Base-by-base conservation (phyloP, 345 rosid genomes). In the Salix dunnii region DNA sequence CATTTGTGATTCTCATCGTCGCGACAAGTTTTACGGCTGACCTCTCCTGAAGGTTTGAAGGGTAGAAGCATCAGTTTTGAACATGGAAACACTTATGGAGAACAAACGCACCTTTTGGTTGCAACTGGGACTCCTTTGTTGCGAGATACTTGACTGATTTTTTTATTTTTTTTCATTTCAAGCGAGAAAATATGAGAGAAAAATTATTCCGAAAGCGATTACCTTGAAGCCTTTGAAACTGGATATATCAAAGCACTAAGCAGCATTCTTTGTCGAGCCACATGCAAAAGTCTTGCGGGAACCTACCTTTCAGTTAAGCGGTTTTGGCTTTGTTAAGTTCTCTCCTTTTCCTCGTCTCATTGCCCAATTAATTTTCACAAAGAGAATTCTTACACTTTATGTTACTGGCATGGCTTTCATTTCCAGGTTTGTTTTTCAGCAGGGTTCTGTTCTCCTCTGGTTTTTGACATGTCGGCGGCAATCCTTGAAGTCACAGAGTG, bases 81-180 rank as follows among this genome's bases (percentile, higher is more conserved):
- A 77, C 9, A 30, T 77, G 2, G 69, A 77, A 70, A 63, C 79
- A 27, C 81, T 81, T 81, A 18, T n/a, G 25, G 27, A 69, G 13
- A 17, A 63, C 77, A 68, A 70, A 70, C 43, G 84, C 78, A 11
- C 36, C 76, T 2, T 70, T 81, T 14, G 81, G 68, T 21, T 81
- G 80, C 53, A 78, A 81, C 49, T 64, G 78, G 27, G 75, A 78
- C 72, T 84, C 82, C 43, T 84, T 81, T 43, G 73, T 84, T 20
- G 55, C 76, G 7, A n/a, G n/a, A n/a, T n/a, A n/a, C n/a, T n/a
- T n/a, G n/a, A n/a, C n/a, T n/a, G n/a, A n/a, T n/a, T n/a, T n/a
- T n/a, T n/a, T n/a, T n/a, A n/a, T n/a, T n/a, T n/a, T n/a, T n/a
- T n/a, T n/a, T n/a, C n/a, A n/a, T n/a, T n/a, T n/a, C n/a, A n/a